These are phyloP conservation scores for Fusarium pseudoanthophilum DNA, from an alignment of 2,329 filamentous ascomycete species.

Conservation along the genomic window DNA sequence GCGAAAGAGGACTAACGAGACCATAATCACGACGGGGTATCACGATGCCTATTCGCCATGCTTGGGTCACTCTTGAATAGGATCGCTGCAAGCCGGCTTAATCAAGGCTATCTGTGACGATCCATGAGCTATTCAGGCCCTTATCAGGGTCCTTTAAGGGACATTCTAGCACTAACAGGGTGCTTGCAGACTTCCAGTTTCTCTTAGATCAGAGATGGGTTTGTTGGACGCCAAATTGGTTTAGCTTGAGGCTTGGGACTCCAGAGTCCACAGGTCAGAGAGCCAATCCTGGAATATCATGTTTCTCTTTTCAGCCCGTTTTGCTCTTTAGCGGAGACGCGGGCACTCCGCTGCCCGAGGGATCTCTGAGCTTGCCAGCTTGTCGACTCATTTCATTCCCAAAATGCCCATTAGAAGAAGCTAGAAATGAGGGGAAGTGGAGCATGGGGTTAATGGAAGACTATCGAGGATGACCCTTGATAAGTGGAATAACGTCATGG, in stretches of 20 bases:
- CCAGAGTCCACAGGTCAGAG: conserved; percentile 10
- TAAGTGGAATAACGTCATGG: conserved; percentile 36
- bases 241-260: conserved; percentile 27
- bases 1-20: conserved; percentile 36
- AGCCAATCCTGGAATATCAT: conserved; percentile 28
- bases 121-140: conserved; percentile 22
- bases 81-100: conserved; percentile 21
- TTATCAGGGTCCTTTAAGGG: conserved; percentile 34
- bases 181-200: conserved; percentile 24
- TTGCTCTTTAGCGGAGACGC: conserved; percentile 14
- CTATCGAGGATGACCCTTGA: conserved; percentile 33
- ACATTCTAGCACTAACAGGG: conserved; percentile 30
- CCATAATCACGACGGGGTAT: conserved; percentile 21
- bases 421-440: conserved; percentile 43
- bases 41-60: conserved; percentile 33
- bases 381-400: conserved; percentile 18
- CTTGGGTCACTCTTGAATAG: conserved; percentile 27
- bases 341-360: conserved; percentile 10
- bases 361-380: neutral
- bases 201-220: conserved; percentile 30
- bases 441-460: conserved; percentile 26
- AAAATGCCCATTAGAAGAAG: conserved; percentile 4
- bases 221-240: conserved; percentile 27
- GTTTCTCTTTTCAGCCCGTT: conserved; percentile 20
- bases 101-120: conserved; percentile 25